Base-by-base conservation (phyloP, 768 basidiomycete genomes). In the Mycena albidolilacea region DNA sequence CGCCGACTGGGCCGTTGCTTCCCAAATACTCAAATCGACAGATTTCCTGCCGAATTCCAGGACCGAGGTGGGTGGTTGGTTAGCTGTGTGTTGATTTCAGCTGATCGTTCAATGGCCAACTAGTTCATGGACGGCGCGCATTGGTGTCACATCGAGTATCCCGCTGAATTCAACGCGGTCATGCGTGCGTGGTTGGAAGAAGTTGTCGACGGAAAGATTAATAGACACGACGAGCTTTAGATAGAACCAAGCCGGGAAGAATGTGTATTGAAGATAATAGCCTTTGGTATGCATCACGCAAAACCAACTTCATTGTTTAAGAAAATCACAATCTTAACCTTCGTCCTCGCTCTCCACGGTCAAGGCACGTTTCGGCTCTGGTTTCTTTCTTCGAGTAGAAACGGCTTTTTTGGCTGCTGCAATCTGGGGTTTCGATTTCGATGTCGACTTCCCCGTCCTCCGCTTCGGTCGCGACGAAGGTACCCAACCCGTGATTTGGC, bases 61-160 rank as follows among this genome's bases (percentile, higher is more conserved):
- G 11, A 84, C 82, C 3, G 77, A 86, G 79, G 87, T 88, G 66
- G 12, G 68, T 66, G 37, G 46, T 17, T 43, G 5, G 14, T 37
- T 17, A 7, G 19, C 12, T 48, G 10, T 50, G 35, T 21, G 15
- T 15, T 3, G 30, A 11, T 38, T 46, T 50, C 41, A 38, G 48
- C 21, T 59, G 17, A 37, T 41, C 46, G 46, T 46, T 46, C 23
- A 5, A 52, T 39, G 37, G 48, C 11, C 54, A 35, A 43, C 57
- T 67, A 91, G 90, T 81, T 84, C 3, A 81, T 92, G 67, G 78
- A 81, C 8, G 89, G 89, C 0, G 87, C 90, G 6, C 93, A 94
- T 78, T 93, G 93, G 92, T 83, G 87, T 9, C 93, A 93, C 46
- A 81, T 93, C 21, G 93, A 94, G 78, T 79, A 85, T 70, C 89